Conservation (phyloP, 2,329 filamentous ascomycete species). For the Aspergillus jensenii region DNA sequence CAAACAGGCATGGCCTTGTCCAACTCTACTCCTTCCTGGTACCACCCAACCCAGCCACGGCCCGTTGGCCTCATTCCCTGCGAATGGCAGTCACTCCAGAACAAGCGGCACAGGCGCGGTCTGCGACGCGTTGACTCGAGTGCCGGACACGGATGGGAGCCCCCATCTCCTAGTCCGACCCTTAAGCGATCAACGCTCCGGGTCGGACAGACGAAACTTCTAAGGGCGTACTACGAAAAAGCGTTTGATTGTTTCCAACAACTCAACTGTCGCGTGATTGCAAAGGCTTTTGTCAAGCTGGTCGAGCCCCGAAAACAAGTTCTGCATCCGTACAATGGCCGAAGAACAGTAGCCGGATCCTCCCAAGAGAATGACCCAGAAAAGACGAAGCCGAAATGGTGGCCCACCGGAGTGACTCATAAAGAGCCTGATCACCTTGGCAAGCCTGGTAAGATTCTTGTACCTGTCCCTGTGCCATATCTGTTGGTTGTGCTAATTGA, state of each 20-base stretch:
- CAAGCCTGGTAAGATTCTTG: slow-evolving; percentile 36
- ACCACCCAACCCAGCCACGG: slow-evolving; percentile 18
- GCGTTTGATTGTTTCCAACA: slow-evolving; percentile 43
- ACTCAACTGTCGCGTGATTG: slow-evolving; percentile 42
- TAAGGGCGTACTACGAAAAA: slow-evolving; percentile 38
- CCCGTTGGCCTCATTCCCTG: slow-evolving; percentile 31
- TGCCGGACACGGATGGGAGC: slow-evolving; percentile 16
- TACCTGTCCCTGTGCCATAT: not conserved
- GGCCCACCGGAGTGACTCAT: slow-evolving; percentile 41
- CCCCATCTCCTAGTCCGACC: slow-evolving; percentile 20
- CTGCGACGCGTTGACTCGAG: slow-evolving; percentile 18
- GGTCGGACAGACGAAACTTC: slow-evolving; percentile 26
- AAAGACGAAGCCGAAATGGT: slow-evolving; percentile 42
- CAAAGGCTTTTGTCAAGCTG: slow-evolving; percentile 44
- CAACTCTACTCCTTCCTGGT: slow-evolving; percentile 22
- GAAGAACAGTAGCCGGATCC: slow-evolving; percentile 20
- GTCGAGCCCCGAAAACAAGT: slow-evolving; percentile 47
- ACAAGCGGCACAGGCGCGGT: slow-evolving; percentile 27
- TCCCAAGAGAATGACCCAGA: slow-evolving; percentile 40
- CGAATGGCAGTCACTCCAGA: slow-evolving; percentile 30
- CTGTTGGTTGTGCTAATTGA: not conserved
- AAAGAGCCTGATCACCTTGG: slow-evolving; percentile 47
- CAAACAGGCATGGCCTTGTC: slow-evolving; percentile 5
- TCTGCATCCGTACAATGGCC: slow-evolving; percentile 47
- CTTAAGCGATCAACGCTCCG: slow-evolving; percentile 27